phyloP scores from a whole-genome alignment of 176 grass and related monocot species.

The Areca catechu region DNA sequence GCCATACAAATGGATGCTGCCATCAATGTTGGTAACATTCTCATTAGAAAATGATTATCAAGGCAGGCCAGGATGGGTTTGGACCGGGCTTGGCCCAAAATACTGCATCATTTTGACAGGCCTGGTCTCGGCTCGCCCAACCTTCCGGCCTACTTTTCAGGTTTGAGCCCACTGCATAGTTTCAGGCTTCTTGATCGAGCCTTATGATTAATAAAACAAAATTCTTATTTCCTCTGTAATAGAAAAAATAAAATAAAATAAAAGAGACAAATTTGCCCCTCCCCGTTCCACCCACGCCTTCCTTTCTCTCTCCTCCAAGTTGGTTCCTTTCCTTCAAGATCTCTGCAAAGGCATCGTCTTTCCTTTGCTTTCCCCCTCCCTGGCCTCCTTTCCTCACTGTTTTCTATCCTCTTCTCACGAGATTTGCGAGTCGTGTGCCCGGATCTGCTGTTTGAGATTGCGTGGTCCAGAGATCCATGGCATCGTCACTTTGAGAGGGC shows the following conservation, averaged over 20 bases:
- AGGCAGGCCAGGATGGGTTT: no score
- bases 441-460: background rate
- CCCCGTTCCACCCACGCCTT: background rate
- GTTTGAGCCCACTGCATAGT: no score
- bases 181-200: no score
- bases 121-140: no score
- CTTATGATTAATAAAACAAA: no score
- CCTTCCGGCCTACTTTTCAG: no score
- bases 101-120: no score
- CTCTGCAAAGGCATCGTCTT: background rate
- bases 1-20: conserved; percentile 83
- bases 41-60: no score
- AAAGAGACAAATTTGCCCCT: background rate
- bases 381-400: conserved; percentile 1
- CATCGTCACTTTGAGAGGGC: background rate
- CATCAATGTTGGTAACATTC: conserved; percentile 65
- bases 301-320: conserved; percentile 10
- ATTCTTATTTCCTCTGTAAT: no score
- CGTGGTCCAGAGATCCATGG: background rate
- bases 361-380: background rate
- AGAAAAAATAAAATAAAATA: no score
- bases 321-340: background rate
- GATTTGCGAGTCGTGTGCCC: no score
- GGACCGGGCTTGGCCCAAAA: no score
- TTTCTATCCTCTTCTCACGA: conserved; percentile 24